Base-by-base conservation (phyloP, 441 rosid species). In the Syzygium malaccense region DNA sequence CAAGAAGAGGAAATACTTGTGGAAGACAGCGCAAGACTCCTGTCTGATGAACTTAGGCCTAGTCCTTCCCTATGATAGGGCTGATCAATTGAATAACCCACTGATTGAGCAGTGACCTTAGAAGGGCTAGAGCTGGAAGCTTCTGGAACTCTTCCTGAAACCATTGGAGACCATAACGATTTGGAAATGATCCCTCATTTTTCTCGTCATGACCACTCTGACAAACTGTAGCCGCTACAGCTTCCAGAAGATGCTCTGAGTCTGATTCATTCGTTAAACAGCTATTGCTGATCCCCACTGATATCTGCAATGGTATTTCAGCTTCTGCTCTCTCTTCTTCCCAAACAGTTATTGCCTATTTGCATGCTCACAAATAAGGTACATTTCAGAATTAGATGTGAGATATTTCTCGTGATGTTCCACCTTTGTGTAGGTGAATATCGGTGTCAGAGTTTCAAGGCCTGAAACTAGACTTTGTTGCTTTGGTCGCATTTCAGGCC, bases 181-280 rank as follows among this genome's bases (percentile, higher is more conserved):
- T 91, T 93, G 89, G 96, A 79, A 89, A 89, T n/a, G 95, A 88
- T 87, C 93, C 91, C 89, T 95, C 96, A 88, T 94, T 91, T 89
- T 92, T 93, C 78, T 91, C 90, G 68, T 92, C 95, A 91, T 90
- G 91, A 75, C 92, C 91, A 88, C 93, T 91, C 54, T 92, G 91
- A 92, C 95, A 95, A 91, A 93, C 93, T 87, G 90, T 96, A 87
- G 98, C 97, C 85, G 96, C 98, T 75, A 97, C 95, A 54, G 99
- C 99, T 91, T 97, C 99, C 85, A 97, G 91, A 90, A 97, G 98
- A 94, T 94, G 96, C 93, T 93, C 98, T 51, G 95, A 89, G 87
- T 92, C 93, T 45, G 94, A 90, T 87, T 93, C 98, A 91, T 92
- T 90, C 23, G 93, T 93, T 89, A 94, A 93, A 88, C 93, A 95